A percentile compares a stretch with the other conserved stretches of the same genome.
Conservation (phyloP, 768 basidiomycete genomes). For the Mycena filopes region DNA sequence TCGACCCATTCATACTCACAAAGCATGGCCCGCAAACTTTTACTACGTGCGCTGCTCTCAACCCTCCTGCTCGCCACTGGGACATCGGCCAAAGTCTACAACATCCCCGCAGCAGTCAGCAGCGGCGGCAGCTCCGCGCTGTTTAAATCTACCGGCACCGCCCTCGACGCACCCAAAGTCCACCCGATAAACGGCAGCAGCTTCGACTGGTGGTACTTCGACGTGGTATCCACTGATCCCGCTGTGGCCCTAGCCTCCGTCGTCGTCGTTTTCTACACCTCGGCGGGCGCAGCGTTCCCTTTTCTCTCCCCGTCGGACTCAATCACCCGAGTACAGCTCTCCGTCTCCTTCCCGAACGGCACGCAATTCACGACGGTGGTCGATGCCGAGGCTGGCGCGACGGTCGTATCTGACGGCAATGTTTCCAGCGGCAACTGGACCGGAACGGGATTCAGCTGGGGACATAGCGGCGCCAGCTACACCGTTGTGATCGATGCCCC, state of each 20-base stretch:
- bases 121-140: slow-evolving; percentile 6
- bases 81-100: background rate
- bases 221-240: slow-evolving; percentile 31
- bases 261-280: slow-evolving; percentile 29
- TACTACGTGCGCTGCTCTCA: background rate
- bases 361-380: background rate
- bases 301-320: slow-evolving; percentile 12
- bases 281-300: slow-evolving; percentile 23
- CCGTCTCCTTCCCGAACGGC: slow-evolving; percentile 23
- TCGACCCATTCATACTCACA: too few species aligned
- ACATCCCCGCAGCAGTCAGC: slow-evolving; percentile 6
- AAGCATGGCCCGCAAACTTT: too few species aligned
- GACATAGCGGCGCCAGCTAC: slow-evolving; percentile 8
- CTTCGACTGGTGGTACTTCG: slow-evolving; percentile 36
- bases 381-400: slow-evolving; percentile 14
- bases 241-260: slow-evolving; percentile 25
- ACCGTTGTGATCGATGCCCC: slow-evolving; percentile 25
- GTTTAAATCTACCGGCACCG: slow-evolving; percentile 6
- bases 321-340: slow-evolving; percentile 17
- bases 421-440: slow-evolving; percentile 28
- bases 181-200: slow-evolving; percentile 24
- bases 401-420: slow-evolving; percentile 20
- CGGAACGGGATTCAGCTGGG: slow-evolving; percentile 31
- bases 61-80: background rate
- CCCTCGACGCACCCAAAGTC: slow-evolving; percentile 31